Evolutionary conservation across 1,139 yeast genomes (phyloP), one percentile per base, ranked within the genome.

Genomic region (Blastobotrys illinoisensis): DNA sequence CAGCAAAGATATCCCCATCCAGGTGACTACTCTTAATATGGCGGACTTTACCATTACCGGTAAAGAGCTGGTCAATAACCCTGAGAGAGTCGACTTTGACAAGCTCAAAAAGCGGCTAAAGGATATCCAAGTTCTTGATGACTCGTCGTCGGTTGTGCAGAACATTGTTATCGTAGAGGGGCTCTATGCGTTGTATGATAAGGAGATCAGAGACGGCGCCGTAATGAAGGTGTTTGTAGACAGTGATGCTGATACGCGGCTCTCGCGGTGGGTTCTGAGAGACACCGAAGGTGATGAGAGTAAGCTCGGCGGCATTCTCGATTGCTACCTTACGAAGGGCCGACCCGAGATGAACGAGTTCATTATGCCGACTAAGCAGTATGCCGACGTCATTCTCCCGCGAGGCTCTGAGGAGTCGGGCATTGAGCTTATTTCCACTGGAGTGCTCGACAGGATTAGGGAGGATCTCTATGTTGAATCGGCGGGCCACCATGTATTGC

Each of bases 371-470:
- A 88, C 97, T 1, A 86, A 86, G 68, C 84, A 83, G 57, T 78
- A 74, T 58, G 95, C 97, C 1, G 97, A 90, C 67, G 82, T 89
- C 14, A 81, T 90, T 47, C 76, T 90, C 65, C 96, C 96, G 2
- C 75, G 85, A 51, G 90, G 89, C 1, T 84, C 86, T 50, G 72
- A 77, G 24, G 65, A 65, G 2, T 75, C 79, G 49, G 91, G 95
- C 1, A 77, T 85, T 9, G 74, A 77, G 7, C 75, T 90, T 56
- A 79, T 90, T 9, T 82, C 88, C n/a, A 93, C 88, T 65, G 96
- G 96, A 1, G 73, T 88, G 11, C 74, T 58, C 74, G 85, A 60
- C 63, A 74, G 60, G 61, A 75, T 68, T 32, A 55, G 66, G 56
- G 64, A 62, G 32, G 72, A 64, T 32, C 21, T 16, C 4, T 43